phyloP scores from a whole-genome alignment of 2,329 filamentous ascomycete species.

The Bipolaris victoriae region DNA sequence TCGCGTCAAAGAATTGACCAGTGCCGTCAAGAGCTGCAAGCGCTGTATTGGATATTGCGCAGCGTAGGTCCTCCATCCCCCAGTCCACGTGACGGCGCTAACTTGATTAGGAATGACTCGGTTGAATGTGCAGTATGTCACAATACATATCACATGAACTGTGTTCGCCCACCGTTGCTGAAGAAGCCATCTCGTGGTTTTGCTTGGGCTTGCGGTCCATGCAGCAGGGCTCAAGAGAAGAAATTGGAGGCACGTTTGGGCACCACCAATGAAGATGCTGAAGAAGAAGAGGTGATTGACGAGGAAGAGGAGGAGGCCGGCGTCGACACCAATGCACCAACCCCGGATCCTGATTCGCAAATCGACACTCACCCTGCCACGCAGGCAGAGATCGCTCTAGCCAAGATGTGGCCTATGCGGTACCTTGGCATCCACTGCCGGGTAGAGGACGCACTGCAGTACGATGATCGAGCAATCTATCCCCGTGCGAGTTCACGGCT shows the following conservation, averaged over 20 bases:
- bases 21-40: conserved; percentile 95
- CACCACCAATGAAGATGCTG: conserved; percentile 58
- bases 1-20: conserved; percentile 92
- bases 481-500: conserved; percentile 91
- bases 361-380: conserved; percentile 70
- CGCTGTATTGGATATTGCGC: conserved; percentile 90
- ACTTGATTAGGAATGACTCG: conserved; percentile 74
- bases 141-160: conserved; percentile 98
- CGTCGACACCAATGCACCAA: conserved; percentile 67
- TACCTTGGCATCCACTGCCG: conserved; percentile 96
- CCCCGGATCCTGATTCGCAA: conserved; percentile 56
- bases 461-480: conserved; percentile 92
- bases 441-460: conserved; percentile 92
- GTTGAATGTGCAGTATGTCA: conserved; percentile 96
- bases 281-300: conserved; percentile 68
- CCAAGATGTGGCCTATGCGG: conserved; percentile 93
- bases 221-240: conserved; percentile 92
- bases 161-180: conserved; percentile 85
- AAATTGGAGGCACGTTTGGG: conserved; percentile 83
- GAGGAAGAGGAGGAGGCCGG: conserved; percentile 73
- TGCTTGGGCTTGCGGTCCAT: conserved; percentile 96
- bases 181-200: conserved; percentile 98
- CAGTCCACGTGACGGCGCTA: conserved; percentile 17
- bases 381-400: conserved; percentile 87
- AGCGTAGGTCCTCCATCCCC: conserved; percentile 64